Evolutionary conservation across 805 yeast species (phyloP).

Genomic region (Scheffersomyces spartinae): DNA sequence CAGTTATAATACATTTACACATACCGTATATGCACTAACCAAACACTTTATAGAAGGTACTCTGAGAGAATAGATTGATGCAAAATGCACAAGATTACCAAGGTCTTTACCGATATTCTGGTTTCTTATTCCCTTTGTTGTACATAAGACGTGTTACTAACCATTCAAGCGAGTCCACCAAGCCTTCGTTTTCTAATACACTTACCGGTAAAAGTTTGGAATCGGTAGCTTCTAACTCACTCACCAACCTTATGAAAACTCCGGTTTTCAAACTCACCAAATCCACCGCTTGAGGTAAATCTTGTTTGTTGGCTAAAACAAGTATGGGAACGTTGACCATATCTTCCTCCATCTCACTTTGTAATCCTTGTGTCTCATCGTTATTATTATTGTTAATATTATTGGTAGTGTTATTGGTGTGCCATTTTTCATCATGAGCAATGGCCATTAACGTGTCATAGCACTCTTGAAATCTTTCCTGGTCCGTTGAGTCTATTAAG

Average conservation of each 20-base stretch:
- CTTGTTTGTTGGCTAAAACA: slow-evolving; percentile 95
- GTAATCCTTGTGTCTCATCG: slow-evolving; percentile 6
- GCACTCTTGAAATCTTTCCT: slow-evolving; percentile 75
- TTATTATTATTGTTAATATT: slow-evolving; percentile 16
- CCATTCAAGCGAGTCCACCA: slow-evolving; percentile 86
- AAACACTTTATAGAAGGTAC: too few relatives aligned
- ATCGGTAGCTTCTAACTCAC: slow-evolving; percentile 79
- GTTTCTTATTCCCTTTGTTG: slow-evolving; percentile 51
- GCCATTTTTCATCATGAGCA: slow-evolving; percentile 35
- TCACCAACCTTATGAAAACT: slow-evolving; percentile 74
- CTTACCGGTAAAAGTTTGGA: slow-evolving; percentile 82
- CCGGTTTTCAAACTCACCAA: slow-evolving; percentile 59
- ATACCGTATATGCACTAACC: too few relatives aligned
- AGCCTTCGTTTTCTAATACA: slow-evolving; percentile 76
- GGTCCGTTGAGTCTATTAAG: slow-evolving; percentile 85
- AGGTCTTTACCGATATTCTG: slow-evolving; percentile 37
- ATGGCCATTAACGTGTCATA: slow-evolving; percentile 45
- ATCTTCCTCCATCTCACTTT: slow-evolving; percentile 2
- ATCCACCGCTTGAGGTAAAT: slow-evolving; percentile 39
- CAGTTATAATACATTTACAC: too few relatives aligned
- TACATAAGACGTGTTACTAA: slow-evolving; percentile 57
- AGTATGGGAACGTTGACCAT: slow-evolving; percentile 68
- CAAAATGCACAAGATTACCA: too few relatives aligned
- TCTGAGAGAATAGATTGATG: too few relatives aligned
- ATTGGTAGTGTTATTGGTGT: slow-evolving; percentile 34